Evolutionary conservation across 306 rosid genomes (phyloP), one percentile per base, ranked within the genome.

Genomic region (Cyamopsis tetragonoloba): DNA sequence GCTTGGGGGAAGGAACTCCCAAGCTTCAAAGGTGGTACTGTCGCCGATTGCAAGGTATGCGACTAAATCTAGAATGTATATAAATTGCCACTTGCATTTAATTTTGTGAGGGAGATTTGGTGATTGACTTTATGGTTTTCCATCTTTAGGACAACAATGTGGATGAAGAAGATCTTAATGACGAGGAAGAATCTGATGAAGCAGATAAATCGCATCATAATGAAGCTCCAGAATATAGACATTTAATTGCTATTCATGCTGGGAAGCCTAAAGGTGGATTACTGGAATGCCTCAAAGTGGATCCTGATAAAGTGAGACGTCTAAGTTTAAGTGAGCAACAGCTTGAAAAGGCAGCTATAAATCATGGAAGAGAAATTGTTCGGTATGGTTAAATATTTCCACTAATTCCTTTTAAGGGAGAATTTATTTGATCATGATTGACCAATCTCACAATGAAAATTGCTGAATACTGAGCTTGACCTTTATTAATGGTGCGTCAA

Each of bases 201-300:
- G 66, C 49, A 4, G 91, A 82, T 61, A 90, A 77, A 76, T 49
- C 66, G 18, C 76, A 77, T 17, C 86, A 88, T 15, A 20, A 62
- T 68, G 82, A 68, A 53, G 89, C 99, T 68, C 86, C 96, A 12
- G 92, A 90, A 64, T 95, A 95, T 71, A 82, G 71, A 75, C 77
- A 51, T 48, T 76, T 95, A 63, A 95, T 95, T 71, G 91, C 99
- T 77, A 85, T 95, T 88, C 97, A 95, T 80, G 95, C 99, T 66
- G 97, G 99, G 60, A 90, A 88, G 80, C 89, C 99, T 31, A 91
- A 95, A 84, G 99, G 99, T 71, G 99, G 99, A 54, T 32, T 91
- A 70, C 71, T 26, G 0, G 91, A 86, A 47, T 80, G 92, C 58
- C 90, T 95, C 76, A 85, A 76, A 79, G 86, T 88, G 66, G 99